Base-by-base conservation (phyloP, 192 early-diverging fungal species). In the Podila clonocystis region DNA sequence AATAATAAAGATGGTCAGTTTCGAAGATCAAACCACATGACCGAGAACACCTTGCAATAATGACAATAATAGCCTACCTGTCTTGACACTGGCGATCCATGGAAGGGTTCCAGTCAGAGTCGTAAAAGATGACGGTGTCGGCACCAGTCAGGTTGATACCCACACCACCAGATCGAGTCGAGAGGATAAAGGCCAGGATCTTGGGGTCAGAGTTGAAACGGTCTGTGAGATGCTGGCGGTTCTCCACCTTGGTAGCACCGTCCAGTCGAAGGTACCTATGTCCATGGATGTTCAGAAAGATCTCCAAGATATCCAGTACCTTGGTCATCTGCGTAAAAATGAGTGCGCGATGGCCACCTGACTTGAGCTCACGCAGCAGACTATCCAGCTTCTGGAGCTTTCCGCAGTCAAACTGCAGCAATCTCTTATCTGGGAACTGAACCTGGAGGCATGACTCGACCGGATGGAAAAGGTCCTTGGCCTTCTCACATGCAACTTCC, bases 321-420 rank as follows among this genome's bases (percentile, higher is more conserved):
- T 88, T 86, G 36, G 91, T 91, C 91, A 92, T 92, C 67, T 92
- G 91, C 11, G 88, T 91, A 31, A 92, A 92, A 58, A 91, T 91
- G 31, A 92, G 63, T 1, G 86, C 88, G 9, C 89, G 89, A 50
- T 92, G 90, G 20, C 88, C 89, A 38, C 85, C 89, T n/a, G 85
- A 82, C 34, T 86, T 87, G 22, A 92, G 70, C 19, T 85, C 84
- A 13, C 86, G 85, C 20, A 92, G 58, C 20, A 92, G 79, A 59
- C 48, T 76, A 67, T 86, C 87, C 28, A 92, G 67, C 67, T 87
- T 91, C 63, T 92, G 90, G 17, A 93, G 78, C 70, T 93, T 93
- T 22, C 95, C 93, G 70, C 94, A 96, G 82, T 96, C 94, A 80
- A 92, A 96, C 72, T 95, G 94, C 41, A 96, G 65, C 29, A 96